Evolutionary conservation across 805 yeast species (phyloP), one percentile per base, ranked within the genome.

Genomic region (Hanseniaspora guilliermondii): DNA sequence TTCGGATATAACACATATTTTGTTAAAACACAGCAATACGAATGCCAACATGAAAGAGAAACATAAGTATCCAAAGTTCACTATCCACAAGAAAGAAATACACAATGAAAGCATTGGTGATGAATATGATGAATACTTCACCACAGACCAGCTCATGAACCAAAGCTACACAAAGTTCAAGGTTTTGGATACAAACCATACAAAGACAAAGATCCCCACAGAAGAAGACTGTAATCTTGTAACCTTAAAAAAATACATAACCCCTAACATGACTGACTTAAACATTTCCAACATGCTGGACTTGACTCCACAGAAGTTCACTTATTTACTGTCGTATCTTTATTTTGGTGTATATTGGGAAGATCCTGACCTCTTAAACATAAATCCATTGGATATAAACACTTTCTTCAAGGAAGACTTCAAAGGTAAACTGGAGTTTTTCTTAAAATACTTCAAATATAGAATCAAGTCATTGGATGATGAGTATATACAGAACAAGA

Each of bases 51-150:
- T 6, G 32, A 2, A 1, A 2, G 21, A 9, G n/a, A 11, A 32
- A 30, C 5, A 17, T 21, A 9, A 21, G 7, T 32, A 44, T 14
- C 38, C 47, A 2, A 44, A n/a, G 36, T 30, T 32, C 25, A 44
- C 25, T 16, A 17, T 44, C 12, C 47, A 44, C 11, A 32, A 32
- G 30, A 50, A 50, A 17, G 48, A 50, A 17, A 25, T 50, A 8
- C 48, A 50, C 21, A 50, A 50, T n/a, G 54, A 50, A n/a, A 40
- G 48, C 22, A 50, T 50, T 14, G 54, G 48, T 6, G 54, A 50
- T 42, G 38, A 41, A 3, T 42, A 42, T 27, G 12, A 14, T 3
- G 53, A 49, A 37, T 42, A 44, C 17, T 30, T 44, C 27, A 44
- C 25, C 17, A 21, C 21, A 11, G 21, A 27, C 6, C 25, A 44